phyloP scores from a whole-genome alignment of 2,329 filamentous ascomycete species.

The Cryphonectria carpinicola region DNA sequence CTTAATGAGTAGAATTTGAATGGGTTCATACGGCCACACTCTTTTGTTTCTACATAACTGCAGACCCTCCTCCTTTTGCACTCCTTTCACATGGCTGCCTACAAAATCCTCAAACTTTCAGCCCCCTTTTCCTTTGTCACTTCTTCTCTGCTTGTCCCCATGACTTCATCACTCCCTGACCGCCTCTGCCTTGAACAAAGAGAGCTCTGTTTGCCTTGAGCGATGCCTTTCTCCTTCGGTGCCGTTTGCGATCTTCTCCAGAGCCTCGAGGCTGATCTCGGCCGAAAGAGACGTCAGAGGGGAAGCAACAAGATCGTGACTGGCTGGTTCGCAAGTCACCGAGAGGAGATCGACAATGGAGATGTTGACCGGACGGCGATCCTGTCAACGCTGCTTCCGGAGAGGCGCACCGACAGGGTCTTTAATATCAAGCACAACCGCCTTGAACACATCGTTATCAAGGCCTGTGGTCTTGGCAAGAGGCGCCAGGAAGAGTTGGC shows the following conservation, averaged over 20 bases:
- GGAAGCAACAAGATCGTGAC: constrained; percentile 46
- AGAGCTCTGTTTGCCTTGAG: constrained; percentile 9
- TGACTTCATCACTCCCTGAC: neutral
- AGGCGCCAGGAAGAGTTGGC: constrained; percentile 65
- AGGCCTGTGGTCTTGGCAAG: constrained; percentile 66
- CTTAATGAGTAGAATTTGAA: neutral
- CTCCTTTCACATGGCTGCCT: constrained; percentile 14
- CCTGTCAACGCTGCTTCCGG: constrained; percentile 76
- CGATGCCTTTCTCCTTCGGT: constrained; percentile 70
- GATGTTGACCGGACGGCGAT: constrained; percentile 65
- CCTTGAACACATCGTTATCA: constrained; percentile 69
- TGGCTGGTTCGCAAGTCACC: constrained; percentile 72
- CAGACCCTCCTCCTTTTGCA: neutral
- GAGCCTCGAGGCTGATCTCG: constrained; percentile 57
- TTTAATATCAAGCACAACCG: constrained; percentile 68
- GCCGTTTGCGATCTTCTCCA: constrained; percentile 76
- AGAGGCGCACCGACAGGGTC: constrained; percentile 76
- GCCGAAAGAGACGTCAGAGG: constrained; percentile 37
- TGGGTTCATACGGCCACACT: neutral
- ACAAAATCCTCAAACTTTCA: neutral
- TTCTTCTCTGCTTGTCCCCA: neutral
- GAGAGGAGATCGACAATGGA: constrained; percentile 57
- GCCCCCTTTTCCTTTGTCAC: constrained; percentile 6
- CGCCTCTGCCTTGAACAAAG: neutral
- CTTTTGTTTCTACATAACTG: neutral